phyloP scores from a whole-genome alignment of 305 asterid genomes.

The Fraxinus velutina region DNA sequence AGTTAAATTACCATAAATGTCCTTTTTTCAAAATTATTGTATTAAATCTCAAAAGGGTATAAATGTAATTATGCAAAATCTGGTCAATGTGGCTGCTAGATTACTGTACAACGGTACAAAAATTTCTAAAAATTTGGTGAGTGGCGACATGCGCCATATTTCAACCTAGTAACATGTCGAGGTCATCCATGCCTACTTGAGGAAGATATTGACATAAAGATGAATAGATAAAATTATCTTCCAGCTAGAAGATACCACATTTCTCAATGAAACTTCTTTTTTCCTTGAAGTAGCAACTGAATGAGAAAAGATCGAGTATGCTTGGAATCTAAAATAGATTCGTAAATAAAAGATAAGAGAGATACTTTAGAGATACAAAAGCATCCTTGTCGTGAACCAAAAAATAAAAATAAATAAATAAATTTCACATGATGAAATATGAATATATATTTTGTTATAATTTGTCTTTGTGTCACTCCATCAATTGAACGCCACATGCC shows the following conservation, averaged over 20 bases:
- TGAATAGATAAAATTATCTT: background rate
- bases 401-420: background rate
- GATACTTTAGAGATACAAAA: background rate
- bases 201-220: background rate
- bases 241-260: background rate
- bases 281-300: background rate
- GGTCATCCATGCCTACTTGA: background rate
- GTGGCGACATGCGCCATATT: too few species aligned
- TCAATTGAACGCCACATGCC: constrained; percentile 12
- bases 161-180: background rate
- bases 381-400: background rate
- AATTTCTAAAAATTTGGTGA: too few species aligned
- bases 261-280: background rate
- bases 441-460: background rate
- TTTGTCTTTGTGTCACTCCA: background rate
- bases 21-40: too few species aligned
- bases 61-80: too few species aligned
- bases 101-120: too few species aligned
- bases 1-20: too few species aligned
- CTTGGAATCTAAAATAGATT: background rate
- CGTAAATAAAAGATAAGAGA: background rate
- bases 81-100: too few species aligned
- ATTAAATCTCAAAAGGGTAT: too few species aligned
- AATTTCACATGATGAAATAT: background rate
- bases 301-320: background rate